These are phyloP conservation scores for Colletotrichum chrysophilum DNA, from an alignment of 2,329 filamentous ascomycete genomes.

Conservation along the genomic window DNA sequence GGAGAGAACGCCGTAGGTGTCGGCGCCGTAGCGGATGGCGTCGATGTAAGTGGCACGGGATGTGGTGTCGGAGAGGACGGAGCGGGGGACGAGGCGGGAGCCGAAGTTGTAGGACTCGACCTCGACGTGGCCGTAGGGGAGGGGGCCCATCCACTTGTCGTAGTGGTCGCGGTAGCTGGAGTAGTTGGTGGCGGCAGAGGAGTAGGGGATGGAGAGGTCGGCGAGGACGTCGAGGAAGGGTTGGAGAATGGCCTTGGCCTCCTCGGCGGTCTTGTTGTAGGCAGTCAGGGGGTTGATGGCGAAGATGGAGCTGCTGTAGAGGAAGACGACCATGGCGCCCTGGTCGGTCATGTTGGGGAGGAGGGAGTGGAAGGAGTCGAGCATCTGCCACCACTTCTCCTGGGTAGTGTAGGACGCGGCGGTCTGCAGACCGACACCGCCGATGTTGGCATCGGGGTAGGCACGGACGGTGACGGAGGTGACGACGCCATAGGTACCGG, in stretches of 20 bases:
- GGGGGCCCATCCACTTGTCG: slow-evolving; percentile 44
- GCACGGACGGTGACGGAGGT: slow-evolving; percentile 59
- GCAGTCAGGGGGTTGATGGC: slow-evolving; percentile 50
- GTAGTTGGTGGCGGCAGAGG: slow-evolving; percentile 25
- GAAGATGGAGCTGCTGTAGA: slow-evolving; percentile 52
- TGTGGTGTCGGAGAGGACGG: slow-evolving; percentile 37
- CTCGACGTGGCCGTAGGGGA: slow-evolving; percentile 47
- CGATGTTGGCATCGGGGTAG: slow-evolving; percentile 46
- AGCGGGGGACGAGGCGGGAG: slow-evolving; percentile 46
- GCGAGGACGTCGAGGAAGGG: slow-evolving; percentile 48
- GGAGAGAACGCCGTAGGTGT: slow-evolving; percentile 15
- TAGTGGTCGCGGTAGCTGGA: slow-evolving; percentile 47
- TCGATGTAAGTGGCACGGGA: slow-evolving; percentile 15
- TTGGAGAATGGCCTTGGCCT: slow-evolving; percentile 49
- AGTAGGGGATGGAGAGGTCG: slow-evolving; percentile 33
- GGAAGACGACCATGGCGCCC: slow-evolving; percentile 55
- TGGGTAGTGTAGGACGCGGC: slow-evolving; percentile 21
- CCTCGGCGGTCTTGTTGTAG: slow-evolving; percentile 46
- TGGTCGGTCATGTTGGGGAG: slow-evolving; percentile 53
- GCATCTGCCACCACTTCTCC: slow-evolving; percentile 53
- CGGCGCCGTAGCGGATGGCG: slow-evolving; percentile 18
- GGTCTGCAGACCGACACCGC: slow-evolving; percentile 46
- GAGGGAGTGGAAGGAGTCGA: slow-evolving; percentile 44
- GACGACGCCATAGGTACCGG: slow-evolving; percentile 63
- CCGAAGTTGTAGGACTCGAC: slow-evolving; percentile 52